These are phyloP conservation scores for Lactarius trivialis DNA, from an alignment of 768 basidiomycete species.

Conservation along the genomic window DNA sequence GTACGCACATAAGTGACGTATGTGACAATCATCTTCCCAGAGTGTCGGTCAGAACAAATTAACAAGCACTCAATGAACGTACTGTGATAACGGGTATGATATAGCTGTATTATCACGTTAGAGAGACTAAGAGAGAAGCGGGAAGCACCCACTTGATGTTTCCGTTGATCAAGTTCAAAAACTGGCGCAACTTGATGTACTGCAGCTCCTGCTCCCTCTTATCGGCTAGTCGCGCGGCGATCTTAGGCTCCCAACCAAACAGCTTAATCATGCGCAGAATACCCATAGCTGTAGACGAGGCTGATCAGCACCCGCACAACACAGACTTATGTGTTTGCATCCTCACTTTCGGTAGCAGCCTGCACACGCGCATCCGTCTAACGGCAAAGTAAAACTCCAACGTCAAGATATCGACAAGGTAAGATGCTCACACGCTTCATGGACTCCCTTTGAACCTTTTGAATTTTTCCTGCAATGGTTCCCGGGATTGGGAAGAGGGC, in stretches of 20 bases:
- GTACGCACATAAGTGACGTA: slow-evolving; percentile 31
- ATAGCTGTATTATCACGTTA: slow-evolving; percentile 25
- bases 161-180: slow-evolving; percentile 31
- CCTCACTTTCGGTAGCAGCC: slow-evolving; percentile 37
- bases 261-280: slow-evolving; percentile 48
- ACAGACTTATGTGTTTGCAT: too few relatives aligned
- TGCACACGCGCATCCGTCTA: slow-evolving; percentile 45
- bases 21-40: slow-evolving; percentile 30
- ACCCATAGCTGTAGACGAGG: slow-evolving; percentile 26
- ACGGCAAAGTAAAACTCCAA: background rate
- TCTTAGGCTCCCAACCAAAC: slow-evolving; percentile 56
- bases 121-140: background rate
- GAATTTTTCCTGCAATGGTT: slow-evolving; percentile 33
- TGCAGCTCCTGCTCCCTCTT: slow-evolving; percentile 38
- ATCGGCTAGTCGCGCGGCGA: slow-evolving; percentile 28
- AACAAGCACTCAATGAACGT: background rate
- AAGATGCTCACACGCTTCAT: slow-evolving; percentile 34
- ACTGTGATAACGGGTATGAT: slow-evolving; percentile 36
- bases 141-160: slow-evolving; percentile 28
- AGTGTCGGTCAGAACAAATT: background rate
- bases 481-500: slow-evolving; percentile 40
- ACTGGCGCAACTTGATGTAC: slow-evolving; percentile 31
- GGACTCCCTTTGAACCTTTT: slow-evolving; percentile 32
- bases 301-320: slow-evolving; percentile 5
- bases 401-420: background rate